Percentiles rank a stretch among this genome's conserved stretches.
These are phyloP conservation scores for Candida tallmaniae DNA, from an alignment of 805 yeast species.

Conservation along the genomic window DNA sequence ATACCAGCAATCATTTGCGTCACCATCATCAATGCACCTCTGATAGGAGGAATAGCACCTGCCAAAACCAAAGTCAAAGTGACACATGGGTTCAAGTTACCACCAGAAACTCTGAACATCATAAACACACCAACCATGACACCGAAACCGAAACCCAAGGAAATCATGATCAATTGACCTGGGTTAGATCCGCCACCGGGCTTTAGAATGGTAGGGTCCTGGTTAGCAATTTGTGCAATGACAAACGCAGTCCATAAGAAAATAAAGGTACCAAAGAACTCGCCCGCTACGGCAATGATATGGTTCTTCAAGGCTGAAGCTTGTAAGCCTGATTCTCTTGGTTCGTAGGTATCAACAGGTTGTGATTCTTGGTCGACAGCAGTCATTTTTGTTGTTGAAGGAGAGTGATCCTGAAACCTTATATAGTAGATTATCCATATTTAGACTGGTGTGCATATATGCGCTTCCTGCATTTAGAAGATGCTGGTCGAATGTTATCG, in stretches of 20 bases:
- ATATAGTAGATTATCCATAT: no score
- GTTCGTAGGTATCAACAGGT: slow-evolving; percentile 23
- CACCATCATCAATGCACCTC: slow-evolving; percentile 61
- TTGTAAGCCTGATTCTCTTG: slow-evolving; percentile 13
- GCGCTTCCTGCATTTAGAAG: no score
- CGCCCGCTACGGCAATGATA: slow-evolving; percentile 67
- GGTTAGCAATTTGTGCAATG: slow-evolving; percentile 81
- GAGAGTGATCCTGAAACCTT: background rate
- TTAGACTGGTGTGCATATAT: no score
- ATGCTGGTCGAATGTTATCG: no score
- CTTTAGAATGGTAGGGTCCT: slow-evolving; percentile 34
- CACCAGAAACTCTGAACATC: slow-evolving; percentile 78
- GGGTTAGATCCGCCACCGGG: slow-evolving; percentile 50
- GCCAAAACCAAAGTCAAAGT: slow-evolving; percentile 69
- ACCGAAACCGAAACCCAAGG: slow-evolving; percentile 84
- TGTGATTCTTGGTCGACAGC: slow-evolving; percentile 25
- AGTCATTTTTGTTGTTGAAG: no score
- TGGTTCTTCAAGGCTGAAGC: slow-evolving; percentile 43
- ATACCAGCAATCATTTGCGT: slow-evolving; percentile 80
- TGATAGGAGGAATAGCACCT: slow-evolving; percentile 66
- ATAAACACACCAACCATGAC: slow-evolving; percentile 69
- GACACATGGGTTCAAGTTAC: slow-evolving; percentile 87
- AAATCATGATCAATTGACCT: slow-evolving; percentile 67
- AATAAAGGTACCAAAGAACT: slow-evolving; percentile 81
- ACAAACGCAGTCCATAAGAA: slow-evolving; percentile 78